Base-by-base conservation (phyloP, 2,329 filamentous ascomycete species). In the Nemania bipapillata region DNA sequence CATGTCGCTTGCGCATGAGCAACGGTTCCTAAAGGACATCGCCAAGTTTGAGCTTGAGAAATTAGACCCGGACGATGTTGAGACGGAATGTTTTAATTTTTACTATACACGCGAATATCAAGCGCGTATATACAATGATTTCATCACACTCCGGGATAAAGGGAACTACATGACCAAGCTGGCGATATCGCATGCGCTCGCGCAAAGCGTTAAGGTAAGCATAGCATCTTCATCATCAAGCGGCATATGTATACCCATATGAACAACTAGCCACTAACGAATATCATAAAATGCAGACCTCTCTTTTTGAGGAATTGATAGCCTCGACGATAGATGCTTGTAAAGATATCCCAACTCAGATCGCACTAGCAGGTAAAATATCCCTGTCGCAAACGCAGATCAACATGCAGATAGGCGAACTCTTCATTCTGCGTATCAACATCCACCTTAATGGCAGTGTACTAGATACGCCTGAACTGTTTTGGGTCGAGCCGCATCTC, bases 21-120 rank as follows among this genome's bases (percentile, higher is more conserved):
- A 92, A 73, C 89, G 92, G 45, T 97, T 99, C 77, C 84, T 99
- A 17, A 96, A 96, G 74, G 95, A 99, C 76, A 92, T 99, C 70
- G 89, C 93, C 65, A 97, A 96, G 77, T 99, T 98, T 74, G 96
- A 97, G 80, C 87, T 90, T 47, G 95, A 97, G 78, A 97, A 97
- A 80, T 86, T 98, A 56, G 90, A 90, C 28, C 88, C 91, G 11
- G 94, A 97, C 77, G 93, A 97, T 74, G 90, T 97, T 32, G 95
- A 99, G 82, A 93, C 78, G 24, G 96, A 99, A 80, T 93, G 95
- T 77, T 99, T 99, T 86, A 99, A 99, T 80, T 99, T 98, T 80
- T 99, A 99, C 84, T 98, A 99, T 83, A 98, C 96, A 2, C 89
- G 92, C 76, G 95, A 98, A 79, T 99, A 99, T 79, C 96, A 99